These are phyloP conservation scores for Colletotrichum lentis DNA, from an alignment of 2,329 filamentous ascomycete genomes.

Conservation along the genomic window DNA sequence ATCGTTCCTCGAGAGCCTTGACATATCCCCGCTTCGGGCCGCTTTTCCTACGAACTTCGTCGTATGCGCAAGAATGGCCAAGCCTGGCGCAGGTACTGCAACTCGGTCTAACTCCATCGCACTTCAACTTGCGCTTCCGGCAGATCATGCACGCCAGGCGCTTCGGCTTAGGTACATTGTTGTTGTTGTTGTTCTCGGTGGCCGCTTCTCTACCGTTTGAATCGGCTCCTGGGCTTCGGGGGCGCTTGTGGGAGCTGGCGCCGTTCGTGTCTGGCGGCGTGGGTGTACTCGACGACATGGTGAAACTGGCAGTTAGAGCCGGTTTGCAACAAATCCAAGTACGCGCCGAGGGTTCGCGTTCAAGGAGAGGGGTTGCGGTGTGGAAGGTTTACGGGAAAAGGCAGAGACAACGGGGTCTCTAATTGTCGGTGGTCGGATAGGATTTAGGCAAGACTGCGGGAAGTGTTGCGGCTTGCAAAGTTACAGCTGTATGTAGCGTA, in stretches of 20 bases:
- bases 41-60: constrained; percentile 92
- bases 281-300: constrained; percentile 38
- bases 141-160: constrained; percentile 95
- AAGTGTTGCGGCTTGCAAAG: constrained; percentile 7
- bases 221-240: constrained; percentile 45
- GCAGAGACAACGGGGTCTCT: constrained; percentile 5
- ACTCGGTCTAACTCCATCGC: constrained; percentile 83
- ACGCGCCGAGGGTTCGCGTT: background rate
- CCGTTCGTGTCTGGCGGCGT: constrained; percentile 39
- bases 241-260: constrained; percentile 33
- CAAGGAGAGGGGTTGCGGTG: background rate
- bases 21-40: constrained; percentile 95
- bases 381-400: background rate
- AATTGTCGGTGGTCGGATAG: constrained; percentile 6
- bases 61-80: constrained; percentile 87
- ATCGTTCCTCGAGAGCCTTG: constrained; percentile 88
- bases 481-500: background rate
- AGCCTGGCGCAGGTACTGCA: constrained; percentile 90
- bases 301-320: background rate
- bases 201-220: constrained; percentile 52
- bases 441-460: background rate
- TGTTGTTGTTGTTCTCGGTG: constrained; percentile 60
- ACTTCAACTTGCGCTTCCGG: constrained; percentile 88
- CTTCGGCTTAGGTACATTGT: constrained; percentile 79
- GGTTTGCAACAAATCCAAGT: background rate